Evolutionary conservation across 2,329 filamentous ascomycete genomes (phyloP).

Genomic region (Daldinia sp.): DNA sequence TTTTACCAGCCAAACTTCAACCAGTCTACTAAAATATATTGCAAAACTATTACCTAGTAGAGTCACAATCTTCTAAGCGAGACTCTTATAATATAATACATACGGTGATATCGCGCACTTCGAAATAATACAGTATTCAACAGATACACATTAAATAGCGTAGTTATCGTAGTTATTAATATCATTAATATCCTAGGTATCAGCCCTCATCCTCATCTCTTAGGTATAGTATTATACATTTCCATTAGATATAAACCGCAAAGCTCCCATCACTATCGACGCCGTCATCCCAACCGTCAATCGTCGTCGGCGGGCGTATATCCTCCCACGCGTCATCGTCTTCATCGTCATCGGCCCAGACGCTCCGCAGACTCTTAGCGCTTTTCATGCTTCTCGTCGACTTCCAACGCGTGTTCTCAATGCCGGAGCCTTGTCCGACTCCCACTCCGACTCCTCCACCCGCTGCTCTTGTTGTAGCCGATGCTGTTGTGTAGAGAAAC

Average conservation of each 20-base stretch:
- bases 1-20: too few relatives aligned
- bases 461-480: not conserved
- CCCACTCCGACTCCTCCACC: conserved; percentile 21
- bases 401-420: conserved; percentile 39
- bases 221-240: not conserved
- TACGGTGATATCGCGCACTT: not conserved
- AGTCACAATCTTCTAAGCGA: not conserved
- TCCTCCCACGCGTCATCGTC: conserved; percentile 51
- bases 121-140: not conserved
- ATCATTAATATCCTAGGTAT: conserved; percentile 11
- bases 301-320: conserved; percentile 46
- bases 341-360: conserved; percentile 41
- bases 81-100: not conserved
- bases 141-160: conserved; percentile 7
- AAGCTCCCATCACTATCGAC: conserved; percentile 47
- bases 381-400: conserved; percentile 43
- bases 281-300: conserved; percentile 45
- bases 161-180: conserved; percentile 15
- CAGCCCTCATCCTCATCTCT: not conserved
- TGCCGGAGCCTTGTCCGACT: conserved; percentile 24
- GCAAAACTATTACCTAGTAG: not conserved
- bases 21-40: too few relatives aligned
- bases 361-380: conserved; percentile 43
- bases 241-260: conserved; percentile 49
- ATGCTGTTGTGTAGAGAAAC: conserved; percentile 4